Percentiles rank a stretch among this genome's conserved stretches.
Conservation (phyloP, 805 yeast genomes). For the Saturnispora galanensis region DNA sequence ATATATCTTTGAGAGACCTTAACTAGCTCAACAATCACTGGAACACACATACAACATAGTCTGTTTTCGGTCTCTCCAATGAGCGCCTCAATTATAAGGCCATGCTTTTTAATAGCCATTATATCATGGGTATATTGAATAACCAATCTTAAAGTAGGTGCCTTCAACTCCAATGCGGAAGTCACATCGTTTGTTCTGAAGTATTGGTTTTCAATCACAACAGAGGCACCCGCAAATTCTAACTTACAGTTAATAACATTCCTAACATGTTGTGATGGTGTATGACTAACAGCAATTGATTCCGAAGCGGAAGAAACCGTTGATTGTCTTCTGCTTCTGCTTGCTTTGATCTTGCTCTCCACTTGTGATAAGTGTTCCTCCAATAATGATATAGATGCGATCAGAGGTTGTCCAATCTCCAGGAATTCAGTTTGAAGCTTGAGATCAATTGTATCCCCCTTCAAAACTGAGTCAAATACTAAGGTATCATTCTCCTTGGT, state of each 20-base stretch:
- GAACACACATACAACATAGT: constrained; percentile 66
- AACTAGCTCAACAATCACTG: constrained; percentile 55
- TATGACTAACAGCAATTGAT: neutral
- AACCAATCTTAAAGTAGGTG: constrained; percentile 64
- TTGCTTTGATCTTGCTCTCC: constrained; percentile 4
- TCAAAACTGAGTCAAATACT: constrained; percentile 36
- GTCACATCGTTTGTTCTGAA: constrained; percentile 29
- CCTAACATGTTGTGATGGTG: neutral
- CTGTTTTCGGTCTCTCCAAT: constrained; percentile 66
- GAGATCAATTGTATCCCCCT: constrained; percentile 65
- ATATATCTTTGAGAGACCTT: constrained; percentile 41
- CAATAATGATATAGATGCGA: constrained; percentile 34
- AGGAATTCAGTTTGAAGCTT: constrained; percentile 50
- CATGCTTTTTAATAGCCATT: constrained; percentile 31
- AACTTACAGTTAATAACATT: constrained; percentile 40
- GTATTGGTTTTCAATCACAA: constrained; percentile 37
- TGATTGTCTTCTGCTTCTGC: neutral
- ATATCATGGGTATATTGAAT: constrained; percentile 40
- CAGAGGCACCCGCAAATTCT: constrained; percentile 61
- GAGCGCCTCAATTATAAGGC: constrained; percentile 40
- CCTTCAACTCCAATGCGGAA: constrained; percentile 51
- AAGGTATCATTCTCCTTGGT: constrained; percentile 16
- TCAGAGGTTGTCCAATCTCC: constrained; percentile 40
- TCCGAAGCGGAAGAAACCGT: neutral
- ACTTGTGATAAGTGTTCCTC: constrained; percentile 20